Base-by-base conservation (phyloP, 768 basidiomycete species). In the Suillus subalutaceus region DNA sequence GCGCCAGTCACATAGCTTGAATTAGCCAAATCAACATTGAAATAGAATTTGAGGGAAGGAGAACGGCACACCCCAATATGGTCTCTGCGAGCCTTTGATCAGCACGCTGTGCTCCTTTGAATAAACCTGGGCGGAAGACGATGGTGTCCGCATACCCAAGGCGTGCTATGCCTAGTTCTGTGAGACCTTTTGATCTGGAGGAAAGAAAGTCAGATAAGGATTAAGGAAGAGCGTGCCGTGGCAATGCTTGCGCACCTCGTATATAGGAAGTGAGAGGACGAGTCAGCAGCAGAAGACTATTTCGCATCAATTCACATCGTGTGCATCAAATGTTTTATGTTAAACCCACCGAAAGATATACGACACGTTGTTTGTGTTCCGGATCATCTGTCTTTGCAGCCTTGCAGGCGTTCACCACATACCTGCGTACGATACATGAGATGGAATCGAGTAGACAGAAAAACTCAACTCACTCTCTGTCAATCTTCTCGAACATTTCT, bases 81-180 rank as follows among this genome's bases (percentile, higher is more conserved):
- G 70, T 74, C 69, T 90, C 90, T 0, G 66, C 67, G 0, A 81
- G 6, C 23, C 85, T 77, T 1, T 40, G 37, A 2, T 85, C 81
- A 5, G 72, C 41, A 3, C 90, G 79, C 3, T 85, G 72, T 1
- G 85, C 81, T 0, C 84, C 84, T 9, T 74, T 76, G 15, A 93
- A 75, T n/a, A 82, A 67, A 0, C 72, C 86, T 3, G 93, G 91
- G 23, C 90, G 84, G 74, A 93, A 89, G 57, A 92, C 72, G 66
- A 93, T 86, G 1, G 87, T 86, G 63, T 93, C 91, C 15, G 79
- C 72, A 73, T 93, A 94, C 12, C 90, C 91, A 6, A 93, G 76
- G 4, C 76, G 77, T 0, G 91, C 89, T 23, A 94, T 80, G 0
- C 78, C 89, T 56, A 84, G 78, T 73, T 94, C 93, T 0, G 93